phyloP scores from a whole-genome alignment of 192 early-diverging fungal species.

The Mortierella hygrophila region DNA sequence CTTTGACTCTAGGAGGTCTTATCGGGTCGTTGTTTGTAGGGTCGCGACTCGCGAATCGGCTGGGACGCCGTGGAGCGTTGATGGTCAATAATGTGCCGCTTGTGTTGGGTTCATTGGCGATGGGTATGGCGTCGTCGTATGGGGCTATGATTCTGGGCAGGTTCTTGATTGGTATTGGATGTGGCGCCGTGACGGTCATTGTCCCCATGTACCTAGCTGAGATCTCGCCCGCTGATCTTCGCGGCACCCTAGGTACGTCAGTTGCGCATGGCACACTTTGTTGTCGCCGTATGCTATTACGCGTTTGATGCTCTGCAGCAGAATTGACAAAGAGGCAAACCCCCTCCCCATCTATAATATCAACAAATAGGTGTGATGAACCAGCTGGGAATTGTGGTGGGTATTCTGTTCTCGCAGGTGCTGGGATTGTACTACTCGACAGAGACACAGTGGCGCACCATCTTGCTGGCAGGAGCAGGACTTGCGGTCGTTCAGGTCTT shows the following conservation, averaged over 20 bases:
- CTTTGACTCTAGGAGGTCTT: conserved; percentile 79
- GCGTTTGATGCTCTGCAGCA: neutral
- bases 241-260: conserved; percentile 76
- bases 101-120: conserved; percentile 70
- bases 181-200: conserved; percentile 81
- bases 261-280: neutral
- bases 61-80: conserved; percentile 77
- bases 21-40: conserved; percentile 79
- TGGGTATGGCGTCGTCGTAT: conserved; percentile 68
- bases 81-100: conserved; percentile 78
- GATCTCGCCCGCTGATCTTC: conserved; percentile 72
- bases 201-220: conserved; percentile 88
- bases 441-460: conserved; percentile 76
- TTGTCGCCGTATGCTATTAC: neutral
- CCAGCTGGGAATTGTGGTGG: conserved; percentile 87
- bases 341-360: neutral
- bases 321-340: neutral
- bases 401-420: conserved; percentile 82
- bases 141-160: conserved; percentile 72
- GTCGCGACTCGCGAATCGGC: conserved; percentile 69
- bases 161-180: conserved; percentile 81
- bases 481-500: conserved; percentile 74
- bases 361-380: conserved; percentile 73
- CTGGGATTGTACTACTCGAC: conserved; percentile 74
- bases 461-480: conserved; percentile 72